Evolutionary conservation across 2,329 filamentous ascomycete species (phyloP), one percentile per base, ranked within the genome.

Genomic region (Xylaria sp.): DNA sequence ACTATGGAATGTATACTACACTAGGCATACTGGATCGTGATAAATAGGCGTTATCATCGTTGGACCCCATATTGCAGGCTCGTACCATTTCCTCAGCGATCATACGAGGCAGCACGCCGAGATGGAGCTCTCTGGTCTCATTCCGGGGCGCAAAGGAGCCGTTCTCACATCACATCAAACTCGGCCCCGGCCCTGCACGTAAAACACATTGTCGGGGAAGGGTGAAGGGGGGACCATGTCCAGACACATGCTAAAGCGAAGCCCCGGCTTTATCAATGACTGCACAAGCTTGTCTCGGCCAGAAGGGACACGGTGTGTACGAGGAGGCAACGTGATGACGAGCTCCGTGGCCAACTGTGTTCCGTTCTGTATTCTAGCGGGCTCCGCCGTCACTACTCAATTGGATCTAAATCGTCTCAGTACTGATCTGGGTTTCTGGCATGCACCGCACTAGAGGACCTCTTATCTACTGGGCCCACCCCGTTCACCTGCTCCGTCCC

Each of bases 401-500:
- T 58, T 62, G 23, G 41, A 65, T 52, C 49, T 65, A 31, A 25
- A 31, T 61, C 33, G 51, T 57, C 60, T 56, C 61, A 64, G 51
- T 55, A 41, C 41, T 33, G 71, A 63, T 69, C 70, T 66, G 20
- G 36, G 51, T 48, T 49, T 52, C 43, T 52, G 41, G 36, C 39
- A 18, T 13, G 20, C 57, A 49, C 41, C 20, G 62, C 33, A 36
- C 33, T 36, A 36, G 31, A 56, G 20, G 6, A 60, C 20, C 33
- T 71, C 77, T 77, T 77, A 78, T 78, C 76, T 75, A 66, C 68
- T 71, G 71, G 65, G 54, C 55, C 66, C 61, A 64, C 67, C 59
- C 72, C 64, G 33, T 36, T 36, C 65, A 62, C 54, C 48, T 70
- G 70, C 72, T 62, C 65, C 46, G 46, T 25, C 62, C 5, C 55